Base-by-base conservation (phyloP, 176 grass and related monocot species). In the Alloteropsis semialata region DNA sequence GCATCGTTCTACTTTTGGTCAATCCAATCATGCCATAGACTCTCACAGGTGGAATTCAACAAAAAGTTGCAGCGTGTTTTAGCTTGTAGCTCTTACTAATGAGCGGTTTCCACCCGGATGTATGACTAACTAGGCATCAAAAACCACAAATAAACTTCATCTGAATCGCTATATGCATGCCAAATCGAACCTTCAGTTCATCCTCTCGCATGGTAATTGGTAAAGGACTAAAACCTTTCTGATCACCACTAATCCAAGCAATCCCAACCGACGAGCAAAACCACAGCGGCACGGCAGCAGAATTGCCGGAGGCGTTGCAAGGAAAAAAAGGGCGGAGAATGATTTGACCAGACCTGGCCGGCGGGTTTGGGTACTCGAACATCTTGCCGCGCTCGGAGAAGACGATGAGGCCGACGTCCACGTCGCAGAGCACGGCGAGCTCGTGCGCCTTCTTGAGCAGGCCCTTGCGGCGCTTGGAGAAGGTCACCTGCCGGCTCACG, bases 401-500 rank as follows among this genome's bases (percentile, higher is more conserved):
- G 76, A 84, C 43, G 87, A 92, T 14, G 16, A 82, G 67, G 33
- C 84, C 87, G 39, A 92, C 38, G 64, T 84, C 32, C 0, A 28
- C 84, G 25, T 87, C 87, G 33, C 91, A 92, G n/a, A 92, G 91
- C 36, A 89, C 75, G 29, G 81, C 87, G 60, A 92, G 84, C 76
- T 92, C 87, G 14, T 32, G 32, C 0, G 87, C 91, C 73, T 92
- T 92, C 84, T 92, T 92, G 5, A 89, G 65, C 15, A 92, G 32
- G 8, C 91, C 87, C 18, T 24, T 43, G 64, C 81, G 45, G 57
- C 91, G 76, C 91, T 92, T 92, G 38, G 63, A 76, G 87, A 89
- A 89, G 63, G 79, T 84, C 3, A 65, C 76, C 57, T 80, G 76
- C 2, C 91, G 80, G 25, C 34, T 74, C 29, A 82, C 74, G 17